These are phyloP conservation scores for Leptographium galeiforme DNA, from an alignment of 2,329 filamentous ascomycete genomes.

Conservation along the genomic window DNA sequence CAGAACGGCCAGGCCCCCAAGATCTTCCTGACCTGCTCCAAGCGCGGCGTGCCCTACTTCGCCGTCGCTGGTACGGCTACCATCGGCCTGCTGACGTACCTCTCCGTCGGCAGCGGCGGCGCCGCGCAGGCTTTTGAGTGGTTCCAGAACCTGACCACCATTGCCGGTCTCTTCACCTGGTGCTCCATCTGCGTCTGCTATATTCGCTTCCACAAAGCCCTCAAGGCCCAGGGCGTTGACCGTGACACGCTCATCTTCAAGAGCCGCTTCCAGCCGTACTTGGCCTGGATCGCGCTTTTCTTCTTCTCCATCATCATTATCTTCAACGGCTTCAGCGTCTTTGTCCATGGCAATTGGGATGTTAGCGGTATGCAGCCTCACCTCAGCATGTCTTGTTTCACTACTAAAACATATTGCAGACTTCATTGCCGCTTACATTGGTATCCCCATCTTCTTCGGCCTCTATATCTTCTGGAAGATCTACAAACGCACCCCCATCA, in stretches of 20 bases:
- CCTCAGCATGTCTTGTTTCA: neutral
- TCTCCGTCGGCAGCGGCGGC: constrained; percentile 51
- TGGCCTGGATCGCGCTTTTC: constrained; percentile 48
- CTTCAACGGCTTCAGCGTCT: constrained; percentile 61
- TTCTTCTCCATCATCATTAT: constrained; percentile 58
- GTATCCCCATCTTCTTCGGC: constrained; percentile 44
- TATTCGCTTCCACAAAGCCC: constrained; percentile 54
- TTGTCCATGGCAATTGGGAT: constrained; percentile 38
- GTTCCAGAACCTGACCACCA: constrained; percentile 33
- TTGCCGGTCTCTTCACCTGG: constrained; percentile 58
- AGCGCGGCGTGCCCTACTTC: constrained; percentile 30
- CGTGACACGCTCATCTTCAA: constrained; percentile 52
- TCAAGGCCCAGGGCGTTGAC: constrained; percentile 50
- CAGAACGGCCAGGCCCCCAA: constrained; percentile 45
- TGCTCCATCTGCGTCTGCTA: constrained; percentile 55
- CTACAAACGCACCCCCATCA: constrained; percentile 24
- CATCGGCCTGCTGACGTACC: constrained; percentile 54
- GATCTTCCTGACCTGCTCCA: constrained; percentile 44
- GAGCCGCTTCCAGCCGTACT: constrained; percentile 52
- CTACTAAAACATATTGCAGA: constrained; percentile 48
- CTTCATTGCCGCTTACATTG: constrained; percentile 56
- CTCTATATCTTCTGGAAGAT: constrained; percentile 51
- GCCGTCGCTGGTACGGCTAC: constrained; percentile 30
- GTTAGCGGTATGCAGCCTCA: constrained; percentile 1
- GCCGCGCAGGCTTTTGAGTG: constrained; percentile 26